Conservation (phyloP, 2,329 filamentous ascomycete species). For the Biscogniauxia sp. region DNA sequence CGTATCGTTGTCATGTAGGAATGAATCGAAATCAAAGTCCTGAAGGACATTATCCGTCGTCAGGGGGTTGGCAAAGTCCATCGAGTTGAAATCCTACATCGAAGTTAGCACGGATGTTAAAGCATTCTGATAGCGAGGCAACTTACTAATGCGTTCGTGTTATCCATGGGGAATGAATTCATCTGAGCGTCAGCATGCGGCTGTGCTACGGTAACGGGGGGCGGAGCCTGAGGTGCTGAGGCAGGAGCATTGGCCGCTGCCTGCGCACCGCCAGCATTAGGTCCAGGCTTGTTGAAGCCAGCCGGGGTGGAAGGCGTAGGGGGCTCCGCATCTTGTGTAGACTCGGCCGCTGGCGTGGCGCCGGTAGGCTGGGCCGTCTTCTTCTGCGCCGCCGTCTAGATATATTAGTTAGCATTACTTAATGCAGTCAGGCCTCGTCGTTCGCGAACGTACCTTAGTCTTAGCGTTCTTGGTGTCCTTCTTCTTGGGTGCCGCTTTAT, state of each 20-base stretch:
- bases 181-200: conserved; percentile 49
- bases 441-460: conserved; percentile 57
- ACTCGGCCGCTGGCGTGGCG: conserved; percentile 57
- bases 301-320: conserved; percentile 55
- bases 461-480: conserved; percentile 66
- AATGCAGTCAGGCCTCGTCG: not conserved
- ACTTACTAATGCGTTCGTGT: conserved; percentile 43
- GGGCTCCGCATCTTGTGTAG: conserved; percentile 54
- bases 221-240: conserved; percentile 41
- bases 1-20: conserved; percentile 57
- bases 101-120: conserved; percentile 19
- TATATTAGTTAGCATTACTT: conserved; percentile 29
- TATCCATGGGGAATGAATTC: conserved; percentile 44
- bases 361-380: conserved; percentile 57
- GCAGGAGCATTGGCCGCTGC: conserved; percentile 43
- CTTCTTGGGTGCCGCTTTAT: conserved; percentile 76
- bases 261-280: conserved; percentile 39
- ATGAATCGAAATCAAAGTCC: conserved; percentile 68
- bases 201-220: conserved; percentile 44
- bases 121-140: not conserved
- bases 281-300: conserved; percentile 43
- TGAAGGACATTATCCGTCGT: conserved; percentile 57
- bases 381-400: conserved; percentile 57
- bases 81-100: conserved; percentile 41
- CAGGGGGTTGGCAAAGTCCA: conserved; percentile 57